These are phyloP conservation scores for Coleophoma crateriformis DNA, from an alignment of 2,329 filamentous ascomycete species.

Conservation along the genomic window DNA sequence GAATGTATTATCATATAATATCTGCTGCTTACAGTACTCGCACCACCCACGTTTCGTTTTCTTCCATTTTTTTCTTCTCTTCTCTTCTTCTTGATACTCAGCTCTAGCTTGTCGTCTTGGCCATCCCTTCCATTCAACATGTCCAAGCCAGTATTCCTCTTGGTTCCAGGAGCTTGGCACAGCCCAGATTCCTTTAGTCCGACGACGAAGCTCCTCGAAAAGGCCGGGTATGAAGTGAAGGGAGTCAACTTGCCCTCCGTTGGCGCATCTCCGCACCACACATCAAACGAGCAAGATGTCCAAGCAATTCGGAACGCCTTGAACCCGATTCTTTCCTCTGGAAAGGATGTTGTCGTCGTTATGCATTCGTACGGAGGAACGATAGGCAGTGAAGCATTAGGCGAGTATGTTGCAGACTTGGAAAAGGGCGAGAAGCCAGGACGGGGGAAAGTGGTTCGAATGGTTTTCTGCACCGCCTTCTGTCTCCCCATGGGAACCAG, in stretches of 20 bases:
- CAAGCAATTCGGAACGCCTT: conserved; percentile 30
- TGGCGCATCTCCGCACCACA: conserved; percentile 8
- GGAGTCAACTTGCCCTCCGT: conserved; percentile 12
- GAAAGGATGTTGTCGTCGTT: conserved; percentile 32
- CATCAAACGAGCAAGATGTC: conserved; percentile 25
- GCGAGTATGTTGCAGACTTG: conserved; percentile 18
- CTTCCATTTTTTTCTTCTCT: too few species aligned
- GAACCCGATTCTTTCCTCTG: conserved; percentile 27
- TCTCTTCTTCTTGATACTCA: too few species aligned
- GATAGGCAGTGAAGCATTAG: conserved; percentile 27
- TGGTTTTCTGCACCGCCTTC: conserved; percentile 14
- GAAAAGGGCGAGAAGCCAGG: conserved; percentile 26
- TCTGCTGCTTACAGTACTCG: too few species aligned
- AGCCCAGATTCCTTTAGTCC: conserved; percentile 13
- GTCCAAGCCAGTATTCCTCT: conserved; percentile 16
- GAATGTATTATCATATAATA: too few species aligned
- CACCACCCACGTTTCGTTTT: too few species aligned
- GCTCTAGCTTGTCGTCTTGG: too few species aligned
- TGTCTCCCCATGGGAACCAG: conserved; percentile 9
- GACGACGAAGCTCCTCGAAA: conserved; percentile 9
- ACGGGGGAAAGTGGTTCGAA: conserved; percentile 27
- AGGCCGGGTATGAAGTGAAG: conserved; percentile 14
- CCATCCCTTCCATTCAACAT: too few species aligned
- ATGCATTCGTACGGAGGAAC: conserved; percentile 35
- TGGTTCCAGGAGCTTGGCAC: conserved; percentile 21